Evolutionary conservation across 768 basidiomycete genomes (phyloP).

Genomic region (Suillus brevipes): DNA sequence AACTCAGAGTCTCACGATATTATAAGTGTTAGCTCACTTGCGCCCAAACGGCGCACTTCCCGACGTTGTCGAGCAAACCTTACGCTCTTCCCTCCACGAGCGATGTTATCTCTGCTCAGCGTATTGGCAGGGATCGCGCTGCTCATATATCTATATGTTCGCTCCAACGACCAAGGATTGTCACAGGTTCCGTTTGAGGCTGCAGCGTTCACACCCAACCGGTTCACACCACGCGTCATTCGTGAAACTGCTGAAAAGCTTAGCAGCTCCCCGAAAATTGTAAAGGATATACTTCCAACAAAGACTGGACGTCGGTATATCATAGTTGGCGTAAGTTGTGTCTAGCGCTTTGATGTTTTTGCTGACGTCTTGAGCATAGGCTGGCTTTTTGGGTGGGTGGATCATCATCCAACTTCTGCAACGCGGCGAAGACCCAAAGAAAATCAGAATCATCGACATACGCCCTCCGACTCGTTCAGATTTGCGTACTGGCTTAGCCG

Average conservation of each 20-base stretch:
- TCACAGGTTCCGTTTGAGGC: slow-evolving; percentile 49
- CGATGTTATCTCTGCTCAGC: slow-evolving; percentile 20
- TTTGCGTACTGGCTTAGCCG: slow-evolving; percentile 50
- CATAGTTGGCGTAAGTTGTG: slow-evolving; percentile 59
- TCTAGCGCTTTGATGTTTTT: background rate
- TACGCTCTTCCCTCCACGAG: background rate
- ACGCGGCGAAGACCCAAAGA: slow-evolving; percentile 67
- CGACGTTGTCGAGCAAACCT: background rate
- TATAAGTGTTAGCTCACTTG: too few relatives aligned
- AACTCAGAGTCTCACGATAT: background rate
- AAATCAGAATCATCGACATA: slow-evolving; percentile 69
- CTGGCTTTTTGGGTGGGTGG: slow-evolving; percentile 79
- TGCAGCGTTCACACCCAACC: slow-evolving; percentile 49
- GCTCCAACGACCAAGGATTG: slow-evolving; percentile 56
- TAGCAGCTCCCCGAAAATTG: slow-evolving; percentile 33
- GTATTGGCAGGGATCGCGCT: slow-evolving; percentile 9
- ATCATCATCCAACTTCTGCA: slow-evolving; percentile 66
- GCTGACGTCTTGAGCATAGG: slow-evolving; percentile 36
- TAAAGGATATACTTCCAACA: slow-evolving; percentile 54
- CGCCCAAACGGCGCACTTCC: background rate
- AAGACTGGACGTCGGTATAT: slow-evolving; percentile 77
- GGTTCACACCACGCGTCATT: slow-evolving; percentile 47
- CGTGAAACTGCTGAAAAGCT: slow-evolving; percentile 39
- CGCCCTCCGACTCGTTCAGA: slow-evolving; percentile 59
- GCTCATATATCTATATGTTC: slow-evolving; percentile 38